A percentile compares a stretch with the other conserved stretches of the same genome.
These are phyloP conservation scores for Beta macrorhiza DNA, from an alignment of 179 eudicot genomes.

Conservation along the genomic window DNA sequence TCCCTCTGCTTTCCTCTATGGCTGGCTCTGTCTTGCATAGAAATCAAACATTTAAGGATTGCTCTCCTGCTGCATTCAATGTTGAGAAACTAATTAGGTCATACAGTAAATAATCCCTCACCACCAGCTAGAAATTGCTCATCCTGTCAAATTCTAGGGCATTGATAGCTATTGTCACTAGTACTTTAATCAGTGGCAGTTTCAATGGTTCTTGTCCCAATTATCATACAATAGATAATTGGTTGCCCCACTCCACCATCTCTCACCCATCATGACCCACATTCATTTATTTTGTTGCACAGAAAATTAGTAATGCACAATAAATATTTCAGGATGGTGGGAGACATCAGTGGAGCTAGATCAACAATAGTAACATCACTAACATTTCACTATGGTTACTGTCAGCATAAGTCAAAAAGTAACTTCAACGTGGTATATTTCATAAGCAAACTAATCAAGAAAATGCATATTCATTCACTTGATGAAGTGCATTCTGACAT, in stretches of 20 bases:
- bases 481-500: not conserved
- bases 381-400: not conserved
- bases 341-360: not conserved
- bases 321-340: not conserved
- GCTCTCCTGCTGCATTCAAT: not conserved
- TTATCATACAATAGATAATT: not conserved
- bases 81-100: not conserved
- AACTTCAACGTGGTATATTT: not conserved
- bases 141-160: not conserved
- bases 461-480: not conserved
- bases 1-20: not conserved
- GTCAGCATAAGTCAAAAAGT: not conserved
- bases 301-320: not conserved
- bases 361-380: not conserved
- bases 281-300: not conserved
- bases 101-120: not conserved
- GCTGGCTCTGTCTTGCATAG: constrained; percentile 2
- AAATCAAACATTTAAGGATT: not conserved
- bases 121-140: not conserved
- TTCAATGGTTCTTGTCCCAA: not conserved
- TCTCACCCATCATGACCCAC: not conserved
- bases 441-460: not conserved
- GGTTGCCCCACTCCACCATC: not conserved
- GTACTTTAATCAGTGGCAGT: not conserved
- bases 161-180: not conserved